These are phyloP conservation scores for Talaromyces sp. DNA, from an alignment of 2,329 filamentous ascomycete species.

Conservation along the genomic window DNA sequence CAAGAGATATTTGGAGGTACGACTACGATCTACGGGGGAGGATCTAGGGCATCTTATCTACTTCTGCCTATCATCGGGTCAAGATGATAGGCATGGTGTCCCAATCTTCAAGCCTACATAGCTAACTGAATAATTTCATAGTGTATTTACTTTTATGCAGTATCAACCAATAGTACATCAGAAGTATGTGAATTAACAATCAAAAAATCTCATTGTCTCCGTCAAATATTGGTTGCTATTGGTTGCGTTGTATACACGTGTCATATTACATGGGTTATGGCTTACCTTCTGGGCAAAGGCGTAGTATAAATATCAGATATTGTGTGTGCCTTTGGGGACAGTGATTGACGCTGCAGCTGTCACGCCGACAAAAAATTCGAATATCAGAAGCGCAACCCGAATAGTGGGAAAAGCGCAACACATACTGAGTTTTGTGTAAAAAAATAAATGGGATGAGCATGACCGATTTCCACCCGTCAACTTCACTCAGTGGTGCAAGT, in stretches of 20 bases:
- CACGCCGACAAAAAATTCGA: background rate
- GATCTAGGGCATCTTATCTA: background rate
- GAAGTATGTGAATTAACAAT: too few relatives aligned
- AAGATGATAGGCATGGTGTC: background rate
- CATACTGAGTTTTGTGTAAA: background rate
- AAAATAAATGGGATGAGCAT: too few relatives aligned
- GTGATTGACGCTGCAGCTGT: background rate
- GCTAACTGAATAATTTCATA: too few relatives aligned
- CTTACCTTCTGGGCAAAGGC: background rate
- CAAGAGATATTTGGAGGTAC: background rate
- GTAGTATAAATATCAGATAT: background rate
- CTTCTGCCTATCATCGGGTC: background rate
- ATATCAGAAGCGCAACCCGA: background rate
- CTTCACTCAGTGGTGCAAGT: too few relatives aligned
- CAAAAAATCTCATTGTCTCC: too few relatives aligned
- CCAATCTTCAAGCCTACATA: background rate
- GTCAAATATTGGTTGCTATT: too few relatives aligned
- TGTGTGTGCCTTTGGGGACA: background rate
- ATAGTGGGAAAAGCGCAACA: background rate
- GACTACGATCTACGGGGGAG: background rate
- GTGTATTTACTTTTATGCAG: too few relatives aligned
- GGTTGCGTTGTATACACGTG: too few relatives aligned
- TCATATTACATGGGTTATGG: background rate
- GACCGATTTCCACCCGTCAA: accelerated
- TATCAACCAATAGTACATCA: too few relatives aligned